These are phyloP conservation scores for Basipetospora chlamydospora DNA, from an alignment of 2,329 filamentous ascomycete genomes.

Conservation along the genomic window DNA sequence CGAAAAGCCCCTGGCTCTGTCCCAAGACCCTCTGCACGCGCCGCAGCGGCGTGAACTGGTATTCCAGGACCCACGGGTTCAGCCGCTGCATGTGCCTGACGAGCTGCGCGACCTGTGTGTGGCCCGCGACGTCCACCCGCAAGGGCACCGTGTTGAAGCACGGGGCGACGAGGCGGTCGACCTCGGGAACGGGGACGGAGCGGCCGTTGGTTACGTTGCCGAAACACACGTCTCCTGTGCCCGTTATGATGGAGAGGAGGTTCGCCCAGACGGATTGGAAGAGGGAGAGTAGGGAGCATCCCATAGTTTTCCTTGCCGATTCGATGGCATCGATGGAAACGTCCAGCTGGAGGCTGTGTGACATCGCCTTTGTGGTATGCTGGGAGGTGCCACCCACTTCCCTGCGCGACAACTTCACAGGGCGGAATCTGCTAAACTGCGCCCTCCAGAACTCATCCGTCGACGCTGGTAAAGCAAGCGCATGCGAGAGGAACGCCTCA, in stretches of 20 bases:
- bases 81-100: slow-evolving; percentile 43
- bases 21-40: slow-evolving; percentile 44
- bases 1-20: slow-evolving; percentile 48
- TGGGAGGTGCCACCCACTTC: slow-evolving; percentile 13
- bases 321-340: slow-evolving; percentile 31
- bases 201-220: slow-evolving; percentile 76
- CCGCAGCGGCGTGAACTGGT: slow-evolving; percentile 64
- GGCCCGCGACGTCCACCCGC: slow-evolving; percentile 36
- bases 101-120: slow-evolving; percentile 38
- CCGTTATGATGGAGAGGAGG: slow-evolving; percentile 41
- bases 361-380: too few relatives aligned
- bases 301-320: slow-evolving; percentile 32
- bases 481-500: slow-evolving; percentile 46
- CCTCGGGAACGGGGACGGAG: slow-evolving; percentile 45
- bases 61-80: slow-evolving; percentile 47
- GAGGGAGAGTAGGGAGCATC: slow-evolving; percentile 48
- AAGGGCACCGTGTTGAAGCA: slow-evolving; percentile 85
- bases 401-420: slow-evolving; percentile 10
- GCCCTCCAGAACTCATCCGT: slow-evolving; percentile 52
- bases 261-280: slow-evolving; percentile 62
- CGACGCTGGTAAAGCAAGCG: slow-evolving; percentile 30
- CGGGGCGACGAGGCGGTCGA: slow-evolving; percentile 66
- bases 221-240: slow-evolving; percentile 59
- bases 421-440: slow-evolving; percentile 36
- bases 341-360: slow-evolving; percentile 15